Evolutionary conservation across 345 rosid genomes (phyloP).

Genomic region (Moricandia moricandioides): DNA sequence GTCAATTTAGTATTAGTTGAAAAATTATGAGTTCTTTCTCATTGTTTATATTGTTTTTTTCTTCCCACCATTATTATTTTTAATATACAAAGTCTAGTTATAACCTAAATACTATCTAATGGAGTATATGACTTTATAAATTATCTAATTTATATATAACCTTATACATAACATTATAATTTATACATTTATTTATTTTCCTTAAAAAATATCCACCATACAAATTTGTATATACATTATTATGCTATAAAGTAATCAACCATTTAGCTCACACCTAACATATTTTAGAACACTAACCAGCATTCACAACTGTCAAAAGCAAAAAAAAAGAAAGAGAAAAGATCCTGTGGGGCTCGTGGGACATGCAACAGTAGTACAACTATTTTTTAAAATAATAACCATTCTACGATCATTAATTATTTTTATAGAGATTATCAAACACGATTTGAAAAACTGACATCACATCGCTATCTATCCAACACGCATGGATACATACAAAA

Average conservation of each 20-base stretch:
- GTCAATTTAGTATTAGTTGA: too few relatives aligned
- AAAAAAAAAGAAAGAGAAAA: background rate
- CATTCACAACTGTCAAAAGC: background rate
- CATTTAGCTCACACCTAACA: background rate
- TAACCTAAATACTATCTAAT: background rate
- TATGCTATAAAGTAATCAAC: background rate
- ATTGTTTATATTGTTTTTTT: too few relatives aligned
- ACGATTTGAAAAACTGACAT: background rate
- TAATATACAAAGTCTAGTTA: background rate
- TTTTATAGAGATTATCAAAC: background rate
- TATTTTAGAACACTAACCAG: background rate
- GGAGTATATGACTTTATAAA: background rate
- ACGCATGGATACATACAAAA: conserved; percentile 13
- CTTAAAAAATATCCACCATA: background rate
- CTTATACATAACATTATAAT: background rate
- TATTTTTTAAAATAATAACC: too few relatives aligned
- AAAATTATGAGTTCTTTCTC: too few relatives aligned
- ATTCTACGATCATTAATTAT: background rate
- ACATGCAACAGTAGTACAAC: background rate
- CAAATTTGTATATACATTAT: background rate
- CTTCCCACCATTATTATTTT: background rate
- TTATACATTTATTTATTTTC: background rate
- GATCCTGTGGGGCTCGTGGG: background rate
- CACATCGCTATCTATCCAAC: conserved; percentile 11
- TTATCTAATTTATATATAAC: background rate